phyloP scores from a whole-genome alignment of 345 rosid species.

The Aquilaria yunnanensis region DNA sequence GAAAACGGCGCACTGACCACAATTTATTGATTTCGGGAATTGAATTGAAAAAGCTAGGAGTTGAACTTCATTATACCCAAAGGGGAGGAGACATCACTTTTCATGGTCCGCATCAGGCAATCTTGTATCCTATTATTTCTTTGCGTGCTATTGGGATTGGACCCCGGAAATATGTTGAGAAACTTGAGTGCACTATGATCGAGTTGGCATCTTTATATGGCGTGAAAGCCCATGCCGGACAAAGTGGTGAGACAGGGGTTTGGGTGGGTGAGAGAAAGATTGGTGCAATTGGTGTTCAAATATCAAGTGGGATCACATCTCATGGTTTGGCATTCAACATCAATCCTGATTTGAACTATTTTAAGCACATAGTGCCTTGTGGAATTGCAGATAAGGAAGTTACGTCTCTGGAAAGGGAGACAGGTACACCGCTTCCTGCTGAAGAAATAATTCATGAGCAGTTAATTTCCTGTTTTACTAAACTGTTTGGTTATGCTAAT shows the following conservation, averaged over 20 bases:
- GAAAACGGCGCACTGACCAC: slow-evolving; percentile 69
- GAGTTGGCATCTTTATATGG: slow-evolving; percentile 63
- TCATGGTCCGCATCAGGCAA: slow-evolving; percentile 86
- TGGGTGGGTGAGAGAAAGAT: slow-evolving; percentile 92
- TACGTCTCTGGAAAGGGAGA: slow-evolving; percentile 73
- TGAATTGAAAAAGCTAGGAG: slow-evolving; percentile 65
- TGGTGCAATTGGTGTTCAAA: slow-evolving; percentile 84
- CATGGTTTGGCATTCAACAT: slow-evolving; percentile 87
- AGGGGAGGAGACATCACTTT: slow-evolving; percentile 92
- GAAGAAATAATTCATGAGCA: slow-evolving; percentile 74
- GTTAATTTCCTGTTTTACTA: slow-evolving; percentile 67
- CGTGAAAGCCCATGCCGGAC: slow-evolving; percentile 59
- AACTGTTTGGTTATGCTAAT: slow-evolving; percentile 43
- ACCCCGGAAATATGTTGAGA: slow-evolving; percentile 75
- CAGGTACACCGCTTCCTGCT: slow-evolving; percentile 44
- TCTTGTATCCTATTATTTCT: slow-evolving; percentile 71
- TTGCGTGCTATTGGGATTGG: slow-evolving; percentile 68
- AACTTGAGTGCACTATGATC: slow-evolving; percentile 69
- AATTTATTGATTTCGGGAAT: slow-evolving; percentile 57
- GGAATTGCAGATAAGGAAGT: slow-evolving; percentile 86
- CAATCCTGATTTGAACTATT: slow-evolving; percentile 76
- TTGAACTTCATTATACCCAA: slow-evolving; percentile 82
- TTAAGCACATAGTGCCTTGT: slow-evolving; percentile 88
- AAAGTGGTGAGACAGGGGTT: slow-evolving; percentile 74
- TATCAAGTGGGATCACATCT: slow-evolving; percentile 70